Conservation (phyloP, 2,329 filamentous ascomycete species). For the Aspergillus sp. region DNA sequence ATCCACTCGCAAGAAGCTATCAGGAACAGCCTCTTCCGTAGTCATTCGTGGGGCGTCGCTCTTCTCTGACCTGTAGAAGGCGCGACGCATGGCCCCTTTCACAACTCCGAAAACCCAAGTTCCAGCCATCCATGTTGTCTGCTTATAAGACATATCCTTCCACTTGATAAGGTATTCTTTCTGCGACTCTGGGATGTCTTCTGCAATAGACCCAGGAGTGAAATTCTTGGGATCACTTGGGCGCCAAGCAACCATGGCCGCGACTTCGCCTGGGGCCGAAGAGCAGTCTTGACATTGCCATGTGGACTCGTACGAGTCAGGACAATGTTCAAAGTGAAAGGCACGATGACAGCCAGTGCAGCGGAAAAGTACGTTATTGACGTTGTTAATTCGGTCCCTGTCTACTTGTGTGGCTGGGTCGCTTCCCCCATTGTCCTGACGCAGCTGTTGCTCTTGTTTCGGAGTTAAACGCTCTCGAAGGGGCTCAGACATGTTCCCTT, state of each 20-base stretch:
- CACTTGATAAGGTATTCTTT: conserved; percentile 94
- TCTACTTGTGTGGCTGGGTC: conserved; percentile 71
- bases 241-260: conserved; percentile 84
- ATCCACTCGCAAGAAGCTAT: conserved; percentile 80
- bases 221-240: conserved; percentile 61
- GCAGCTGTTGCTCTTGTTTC: conserved; percentile 77
- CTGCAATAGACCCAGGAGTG: conserved; percentile 49
- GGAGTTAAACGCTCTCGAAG: conserved; percentile 72
- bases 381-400: conserved; percentile 67
- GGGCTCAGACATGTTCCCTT: conserved; percentile 68
- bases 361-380: conserved; percentile 75
- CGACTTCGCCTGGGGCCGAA: conserved; percentile 63
- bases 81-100: conserved; percentile 61
- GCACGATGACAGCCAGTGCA: conserved; percentile 73
- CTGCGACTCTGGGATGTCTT: conserved; percentile 66
- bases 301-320: conserved; percentile 36
- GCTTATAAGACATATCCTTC: conserved; percentile 74
- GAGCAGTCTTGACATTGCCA: conserved; percentile 82
- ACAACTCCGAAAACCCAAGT: conserved; percentile 80
- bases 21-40: conserved; percentile 75
- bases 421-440: conserved; percentile 72
- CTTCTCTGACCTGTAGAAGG: conserved; percentile 70
- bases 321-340: conserved; percentile 83
- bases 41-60: conserved; percentile 65
- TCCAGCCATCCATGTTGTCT: conserved; percentile 83